Evolutionary conservation across 2,329 filamentous ascomycete genomes (phyloP).

Genomic region (Purpureocillium takamizusanense): DNA sequence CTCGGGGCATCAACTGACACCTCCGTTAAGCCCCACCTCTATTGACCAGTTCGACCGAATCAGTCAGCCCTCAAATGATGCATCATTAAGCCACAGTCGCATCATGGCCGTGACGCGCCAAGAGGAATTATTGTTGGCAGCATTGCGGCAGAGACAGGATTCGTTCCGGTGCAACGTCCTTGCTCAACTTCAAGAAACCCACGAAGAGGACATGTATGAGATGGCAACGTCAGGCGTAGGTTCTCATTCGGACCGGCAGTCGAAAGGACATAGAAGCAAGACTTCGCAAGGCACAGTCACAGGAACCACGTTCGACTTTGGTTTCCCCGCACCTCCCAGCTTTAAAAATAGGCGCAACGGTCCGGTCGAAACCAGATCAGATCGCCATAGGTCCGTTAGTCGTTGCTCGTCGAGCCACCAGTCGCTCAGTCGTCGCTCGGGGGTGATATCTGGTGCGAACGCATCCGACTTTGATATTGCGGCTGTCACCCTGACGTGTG

Average conservation of each 20-base stretch:
- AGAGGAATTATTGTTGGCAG: constrained; percentile 49
- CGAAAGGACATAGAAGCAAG: constrained; percentile 16
- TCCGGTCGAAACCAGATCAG: neutral
- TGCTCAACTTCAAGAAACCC: constrained; percentile 29
- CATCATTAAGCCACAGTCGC: constrained; percentile 23
- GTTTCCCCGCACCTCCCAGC: constrained; percentile 24
- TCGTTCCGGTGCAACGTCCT: constrained; percentile 41
- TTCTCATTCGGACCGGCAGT: neutral
- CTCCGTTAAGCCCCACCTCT: constrained; percentile 42
- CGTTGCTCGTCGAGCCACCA: neutral
- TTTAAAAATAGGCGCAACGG: neutral
- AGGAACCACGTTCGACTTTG: constrained; percentile 21
- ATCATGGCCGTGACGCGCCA: constrained; percentile 50
- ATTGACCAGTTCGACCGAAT: constrained; percentile 38
- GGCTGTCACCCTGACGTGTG: too few relatives aligned
- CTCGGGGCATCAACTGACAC: constrained; percentile 33
- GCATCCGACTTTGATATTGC: too few relatives aligned
- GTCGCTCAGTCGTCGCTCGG: neutral
- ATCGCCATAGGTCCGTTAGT: neutral
- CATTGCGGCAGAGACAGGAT: constrained; percentile 46
- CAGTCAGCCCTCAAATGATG: constrained; percentile 25
- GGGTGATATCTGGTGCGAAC: too few relatives aligned
- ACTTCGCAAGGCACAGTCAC: constrained; percentile 20
- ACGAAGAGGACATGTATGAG: neutral
- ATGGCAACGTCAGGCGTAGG: constrained; percentile 4